Conservation (phyloP, 306 rosid species). For the Casuarina glauca region DNA sequence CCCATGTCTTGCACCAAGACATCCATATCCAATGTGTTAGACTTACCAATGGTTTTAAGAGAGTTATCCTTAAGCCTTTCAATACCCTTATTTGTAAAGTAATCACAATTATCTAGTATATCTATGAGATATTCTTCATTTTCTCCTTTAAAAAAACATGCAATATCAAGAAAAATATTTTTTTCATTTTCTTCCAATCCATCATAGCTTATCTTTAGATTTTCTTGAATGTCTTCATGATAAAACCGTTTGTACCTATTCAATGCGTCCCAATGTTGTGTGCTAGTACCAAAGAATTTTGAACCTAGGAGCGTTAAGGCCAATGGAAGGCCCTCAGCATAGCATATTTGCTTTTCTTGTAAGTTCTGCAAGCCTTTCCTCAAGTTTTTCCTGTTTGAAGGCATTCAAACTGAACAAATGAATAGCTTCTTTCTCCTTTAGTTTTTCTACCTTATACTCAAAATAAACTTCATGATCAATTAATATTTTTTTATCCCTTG, state of each 20-base stretch:
- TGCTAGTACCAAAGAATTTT: conserved; percentile 6
- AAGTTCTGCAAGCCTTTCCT: not conserved
- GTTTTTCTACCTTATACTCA: too few species aligned
- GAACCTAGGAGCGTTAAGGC: conserved; percentile 27
- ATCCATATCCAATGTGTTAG: conserved; percentile 23
- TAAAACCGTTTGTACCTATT: conserved; percentile 16
- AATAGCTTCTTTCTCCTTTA: conserved; percentile 16
- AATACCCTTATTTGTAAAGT: conserved; percentile 16
- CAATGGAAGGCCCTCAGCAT: conserved; percentile 20
- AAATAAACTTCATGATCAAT: conserved; percentile 1
- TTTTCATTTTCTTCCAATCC: conserved; percentile 13
- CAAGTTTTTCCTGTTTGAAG: not conserved
- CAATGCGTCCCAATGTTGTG: conserved; percentile 26
- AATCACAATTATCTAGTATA: conserved; percentile 12
- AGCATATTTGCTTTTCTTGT: not conserved
- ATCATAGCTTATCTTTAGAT: conserved; percentile 31
- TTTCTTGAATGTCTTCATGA: conserved; percentile 7
- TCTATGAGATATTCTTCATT: not conserved
- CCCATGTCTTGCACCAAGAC: conserved; percentile 45
- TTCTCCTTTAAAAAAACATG: conserved; percentile 38
- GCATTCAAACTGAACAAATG: not conserved
- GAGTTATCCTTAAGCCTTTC: conserved; percentile 21
- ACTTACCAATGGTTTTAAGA: not conserved
- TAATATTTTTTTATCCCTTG: conserved; percentile 21
- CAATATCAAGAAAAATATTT: conserved; percentile 37